Evolutionary conservation across 202 grass and related monocot genomes (phyloP).

Genomic region (Cymbopogon flexuosus): DNA sequence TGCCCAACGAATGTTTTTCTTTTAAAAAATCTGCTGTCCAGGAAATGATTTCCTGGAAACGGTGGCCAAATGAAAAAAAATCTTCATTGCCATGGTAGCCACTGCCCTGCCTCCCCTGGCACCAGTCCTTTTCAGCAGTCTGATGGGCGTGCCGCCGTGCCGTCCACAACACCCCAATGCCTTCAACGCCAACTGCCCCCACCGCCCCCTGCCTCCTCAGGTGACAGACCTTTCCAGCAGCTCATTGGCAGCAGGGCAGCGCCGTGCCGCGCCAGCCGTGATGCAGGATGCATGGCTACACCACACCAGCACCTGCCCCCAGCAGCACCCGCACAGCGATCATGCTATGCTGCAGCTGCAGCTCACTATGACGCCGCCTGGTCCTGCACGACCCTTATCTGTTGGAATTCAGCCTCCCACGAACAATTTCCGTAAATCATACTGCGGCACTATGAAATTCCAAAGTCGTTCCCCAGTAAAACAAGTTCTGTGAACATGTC

Average conservation of each 20-base stretch:
- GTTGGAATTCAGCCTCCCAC: neutral
- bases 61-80: neutral
- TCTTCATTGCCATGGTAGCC: neutral
- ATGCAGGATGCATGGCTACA: too few species aligned
- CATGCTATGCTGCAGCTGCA: neutral
- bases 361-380: neutral
- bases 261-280: too few species aligned
- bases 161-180: neutral
- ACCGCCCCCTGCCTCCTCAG: neutral
- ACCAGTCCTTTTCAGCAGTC: neutral
- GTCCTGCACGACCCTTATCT: neutral
- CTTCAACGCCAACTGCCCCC: neutral
- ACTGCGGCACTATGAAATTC: neutral
- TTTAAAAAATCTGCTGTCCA: neutral
- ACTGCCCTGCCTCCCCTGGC: neutral
- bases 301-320: too few species aligned
- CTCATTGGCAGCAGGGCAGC: neutral
- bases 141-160: neutral
- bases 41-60: neutral
- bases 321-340: neutral
- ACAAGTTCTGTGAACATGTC: neutral
- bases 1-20: neutral
- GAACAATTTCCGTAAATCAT: neutral
- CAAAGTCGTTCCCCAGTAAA: neutral
- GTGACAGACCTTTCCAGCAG: neutral